Conservation (phyloP, 257 asterid species). For the Lithospermum erythrorhizon region DNA sequence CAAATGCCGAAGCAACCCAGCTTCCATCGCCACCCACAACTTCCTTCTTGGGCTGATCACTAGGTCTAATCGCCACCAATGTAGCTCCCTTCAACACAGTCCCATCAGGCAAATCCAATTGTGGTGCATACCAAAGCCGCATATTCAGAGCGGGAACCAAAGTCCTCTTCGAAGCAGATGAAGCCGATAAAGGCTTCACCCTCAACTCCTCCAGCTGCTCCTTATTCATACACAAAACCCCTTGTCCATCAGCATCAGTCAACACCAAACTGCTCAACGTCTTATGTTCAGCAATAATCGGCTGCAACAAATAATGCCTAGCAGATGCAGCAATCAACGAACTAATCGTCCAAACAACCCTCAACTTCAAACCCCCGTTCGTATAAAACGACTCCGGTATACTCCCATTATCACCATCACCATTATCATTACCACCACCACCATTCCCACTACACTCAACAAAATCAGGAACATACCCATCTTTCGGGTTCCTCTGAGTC, state of each 20-base stretch:
- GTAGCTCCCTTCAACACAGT: constrained; percentile 80
- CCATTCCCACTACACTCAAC: neutral
- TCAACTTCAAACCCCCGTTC: constrained; percentile 70
- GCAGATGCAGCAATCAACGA: constrained; percentile 88
- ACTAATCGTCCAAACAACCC: constrained; percentile 91
- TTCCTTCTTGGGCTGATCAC: constrained; percentile 64
- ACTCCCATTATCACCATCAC: constrained; percentile 48
- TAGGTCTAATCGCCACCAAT: constrained; percentile 78
- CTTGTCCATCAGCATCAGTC: constrained; percentile 80
- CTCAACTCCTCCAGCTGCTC: constrained; percentile 85
- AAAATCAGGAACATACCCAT: neutral
- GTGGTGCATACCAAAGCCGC: constrained; percentile 77
- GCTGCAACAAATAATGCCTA: constrained; percentile 73
- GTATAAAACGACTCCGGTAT: constrained; percentile 83
- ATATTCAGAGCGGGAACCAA: constrained; percentile 57
- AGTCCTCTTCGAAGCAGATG: constrained; percentile 64
- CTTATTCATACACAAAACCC: constrained; percentile 69
- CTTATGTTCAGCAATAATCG: constrained; percentile 66
- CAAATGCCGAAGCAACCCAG: constrained; percentile 69
- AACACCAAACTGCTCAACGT: constrained; percentile 57
- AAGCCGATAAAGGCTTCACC: constrained; percentile 78
- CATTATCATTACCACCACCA: neutral
- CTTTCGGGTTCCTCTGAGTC: constrained; percentile 13
- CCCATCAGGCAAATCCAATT: constrained; percentile 75
- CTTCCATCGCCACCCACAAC: constrained; percentile 38